These are phyloP conservation scores for Vigna hirtella DNA, from an alignment of 306 rosid species.

Conservation along the genomic window DNA sequence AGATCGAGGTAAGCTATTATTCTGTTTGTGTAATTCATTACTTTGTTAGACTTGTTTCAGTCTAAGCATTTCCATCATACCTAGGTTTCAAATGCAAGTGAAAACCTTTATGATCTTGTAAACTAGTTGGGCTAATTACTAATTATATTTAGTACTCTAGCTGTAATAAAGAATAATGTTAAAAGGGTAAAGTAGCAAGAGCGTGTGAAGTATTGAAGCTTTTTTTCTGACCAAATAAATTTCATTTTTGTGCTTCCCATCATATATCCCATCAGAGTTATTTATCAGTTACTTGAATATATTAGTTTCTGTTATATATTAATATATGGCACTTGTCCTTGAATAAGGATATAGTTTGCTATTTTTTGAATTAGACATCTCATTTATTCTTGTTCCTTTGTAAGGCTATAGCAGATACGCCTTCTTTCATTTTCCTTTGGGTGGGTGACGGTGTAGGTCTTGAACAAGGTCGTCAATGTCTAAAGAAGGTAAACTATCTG, in stretches of 20 bases:
- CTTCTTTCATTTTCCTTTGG: slow-evolving; percentile 99
- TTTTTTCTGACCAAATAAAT: slow-evolving; percentile 15
- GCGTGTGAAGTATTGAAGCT: slow-evolving; percentile 12
- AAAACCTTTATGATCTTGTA: slow-evolving; percentile 14
- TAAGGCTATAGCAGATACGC: slow-evolving; percentile 98
- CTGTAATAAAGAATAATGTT: slow-evolving; percentile 13
- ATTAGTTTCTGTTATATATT: slow-evolving; percentile 19
- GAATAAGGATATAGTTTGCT: slow-evolving; percentile 29
- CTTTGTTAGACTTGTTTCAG: slow-evolving; percentile 25
- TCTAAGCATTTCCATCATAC: slow-evolving; percentile 32
- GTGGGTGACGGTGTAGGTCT: slow-evolving; percentile 98
- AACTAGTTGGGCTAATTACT: slow-evolving; percentile 21
- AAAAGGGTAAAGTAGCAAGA: slow-evolving; percentile 18
- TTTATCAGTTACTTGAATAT: slow-evolving; percentile 7
- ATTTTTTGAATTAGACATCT: slow-evolving; percentile 43
- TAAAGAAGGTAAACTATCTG: slow-evolving; percentile 76
- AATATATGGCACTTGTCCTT: slow-evolving; percentile 7
- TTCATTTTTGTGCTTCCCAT: slow-evolving; percentile 24
- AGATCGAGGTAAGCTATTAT: slow-evolving; percentile 79
- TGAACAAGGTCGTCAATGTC: slow-evolving; percentile 99
- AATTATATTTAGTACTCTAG: neutral
- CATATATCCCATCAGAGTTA: slow-evolving; percentile 15
- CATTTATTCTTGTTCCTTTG: slow-evolving; percentile 34
- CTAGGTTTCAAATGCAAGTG: slow-evolving; percentile 25
- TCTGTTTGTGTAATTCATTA: slow-evolving; percentile 21